Evolutionary conservation across 2,329 filamentous ascomycete species (phyloP), one percentile per base, ranked within the genome.

Genomic region (Trichoderma asperellum): DNA sequence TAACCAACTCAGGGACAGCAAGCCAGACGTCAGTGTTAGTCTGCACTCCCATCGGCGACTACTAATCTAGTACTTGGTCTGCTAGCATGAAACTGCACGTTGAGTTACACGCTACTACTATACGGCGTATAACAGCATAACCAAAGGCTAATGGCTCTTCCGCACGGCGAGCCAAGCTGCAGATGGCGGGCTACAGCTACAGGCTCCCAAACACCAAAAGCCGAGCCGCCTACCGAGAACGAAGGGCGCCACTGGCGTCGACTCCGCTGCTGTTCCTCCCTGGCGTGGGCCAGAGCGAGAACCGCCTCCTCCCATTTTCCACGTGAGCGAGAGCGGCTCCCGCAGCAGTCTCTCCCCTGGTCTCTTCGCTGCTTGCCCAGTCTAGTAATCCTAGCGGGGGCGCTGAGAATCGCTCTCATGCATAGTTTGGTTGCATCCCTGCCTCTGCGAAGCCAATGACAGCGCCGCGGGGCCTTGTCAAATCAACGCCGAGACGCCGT

Each of bases 251-350:
- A 7, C 53, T 27, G 35, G 35, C 55, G 6, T 29, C 32, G n/a
- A 57, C 34, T 65, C 55, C 49, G 55, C 55, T 29, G 27, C 34
- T 24, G 35, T 34, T 32, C 53, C 52, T 47, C 18, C 47, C 8
- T 27, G 62, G 27, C 62, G n/a, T 18, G 63, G 49, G n/a, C 27
- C 18, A 8, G 37, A 24, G 37, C 40, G 53, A 32, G 29, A 52
- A 55, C 64, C 64, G 32, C 40, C 55, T 43, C 32, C 21, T 32
- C 61, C 64, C 34, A 59, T 24, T 59, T 49, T n/a, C 64, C 64
- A 67, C 64, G 64, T 67, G 64, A 67, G 64, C 58, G 64, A 59
- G 43, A 43, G 37, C 34, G 35, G 14, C 52, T 55, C 52, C 61
- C 55, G 61, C 34, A 55, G 49, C 56, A 49, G 18, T n/a, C 55